phyloP scores from a whole-genome alignment of 2,329 filamentous ascomycete species.

The Pochonia chlamydosporia region DNA sequence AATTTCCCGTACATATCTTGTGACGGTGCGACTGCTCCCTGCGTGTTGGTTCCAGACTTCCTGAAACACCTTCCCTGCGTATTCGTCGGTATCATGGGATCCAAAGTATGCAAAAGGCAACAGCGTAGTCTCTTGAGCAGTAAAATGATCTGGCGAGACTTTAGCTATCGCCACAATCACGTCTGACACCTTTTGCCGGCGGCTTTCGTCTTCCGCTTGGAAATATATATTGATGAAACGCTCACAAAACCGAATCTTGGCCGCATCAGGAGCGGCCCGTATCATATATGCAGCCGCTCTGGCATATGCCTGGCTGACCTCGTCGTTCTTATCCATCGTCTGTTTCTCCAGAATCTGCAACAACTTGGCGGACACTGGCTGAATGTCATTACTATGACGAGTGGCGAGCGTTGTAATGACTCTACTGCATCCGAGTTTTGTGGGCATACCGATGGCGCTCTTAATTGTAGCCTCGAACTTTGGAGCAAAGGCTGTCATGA shows the following conservation, averaged over 20 bases:
- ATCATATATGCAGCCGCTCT: slow-evolving; percentile 81
- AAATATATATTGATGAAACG: slow-evolving; percentile 69
- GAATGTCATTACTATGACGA: slow-evolving; percentile 68
- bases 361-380: slow-evolving; percentile 68
- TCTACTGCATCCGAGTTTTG: slow-evolving; percentile 85
- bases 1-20: slow-evolving; percentile 82
- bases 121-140: slow-evolving; percentile 64
- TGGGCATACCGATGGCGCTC: slow-evolving; percentile 81
- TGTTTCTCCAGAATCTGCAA: slow-evolving; percentile 74
- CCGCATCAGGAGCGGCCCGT: slow-evolving; percentile 45
- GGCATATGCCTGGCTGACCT: slow-evolving; percentile 85
- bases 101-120: slow-evolving; percentile 85
- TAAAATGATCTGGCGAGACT: slow-evolving; percentile 83
- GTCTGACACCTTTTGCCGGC: slow-evolving; percentile 72
- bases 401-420: slow-evolving; percentile 82
- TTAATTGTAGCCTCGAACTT: slow-evolving; percentile 76
- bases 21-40: slow-evolving; percentile 73
- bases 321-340: slow-evolving; percentile 86
- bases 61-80: slow-evolving; percentile 71
- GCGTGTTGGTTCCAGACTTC: slow-evolving; percentile 90
- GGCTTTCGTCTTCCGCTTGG: slow-evolving; percentile 67
- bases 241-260: slow-evolving; percentile 45
- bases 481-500: slow-evolving; percentile 70
- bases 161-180: slow-evolving; percentile 80
- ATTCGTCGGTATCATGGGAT: slow-evolving; percentile 77